A percentile compares a stretch with the other conserved stretches of the same genome.
phyloP scores from a whole-genome alignment of 2,329 filamentous ascomycete species.

The Aschersonia sp. region DNA sequence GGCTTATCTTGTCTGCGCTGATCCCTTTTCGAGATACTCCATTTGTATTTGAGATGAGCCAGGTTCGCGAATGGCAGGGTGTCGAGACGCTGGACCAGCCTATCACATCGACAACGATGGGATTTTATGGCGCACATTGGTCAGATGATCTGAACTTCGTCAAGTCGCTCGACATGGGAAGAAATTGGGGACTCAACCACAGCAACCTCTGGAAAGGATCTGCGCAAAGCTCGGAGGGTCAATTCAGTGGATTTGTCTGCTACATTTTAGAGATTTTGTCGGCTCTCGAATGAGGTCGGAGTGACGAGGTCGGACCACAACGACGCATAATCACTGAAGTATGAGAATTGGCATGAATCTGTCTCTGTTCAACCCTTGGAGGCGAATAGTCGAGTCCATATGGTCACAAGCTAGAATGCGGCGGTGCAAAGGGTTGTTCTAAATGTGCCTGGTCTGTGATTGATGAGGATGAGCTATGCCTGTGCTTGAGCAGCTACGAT shows the following conservation, averaged over 20 bases:
- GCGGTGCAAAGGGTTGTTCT: neutral
- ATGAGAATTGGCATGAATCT: no score
- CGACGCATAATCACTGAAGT: no score
- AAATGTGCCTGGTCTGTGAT: neutral
- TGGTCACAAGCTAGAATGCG: no score
- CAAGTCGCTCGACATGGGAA: constrained; percentile 10
- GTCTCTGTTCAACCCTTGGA: no score
- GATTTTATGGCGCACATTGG: constrained; percentile 20
- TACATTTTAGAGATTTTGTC: constrained; percentile 16
- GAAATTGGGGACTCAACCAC: constrained; percentile 16
- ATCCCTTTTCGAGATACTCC: constrained; percentile 16
- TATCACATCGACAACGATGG: constrained; percentile 15
- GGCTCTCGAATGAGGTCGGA: constrained; percentile 3
- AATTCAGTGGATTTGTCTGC: constrained; percentile 15
- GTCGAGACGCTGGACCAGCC: constrained; percentile 6
- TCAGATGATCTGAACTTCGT: constrained; percentile 19
- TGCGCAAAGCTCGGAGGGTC: constrained; percentile 10
- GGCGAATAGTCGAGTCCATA: no score
- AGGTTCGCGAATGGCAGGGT: constrained; percentile 14
- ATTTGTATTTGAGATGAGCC: constrained; percentile 18
- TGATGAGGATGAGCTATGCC: constrained; percentile 1
- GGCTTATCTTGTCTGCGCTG: constrained; percentile 12
- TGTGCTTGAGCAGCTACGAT: constrained; percentile 22
- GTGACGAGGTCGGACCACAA: no score
- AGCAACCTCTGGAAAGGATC: constrained; percentile 17